Conservation (phyloP, 2,329 filamentous ascomycete genomes). For the Rutstroemia sp. region DNA sequence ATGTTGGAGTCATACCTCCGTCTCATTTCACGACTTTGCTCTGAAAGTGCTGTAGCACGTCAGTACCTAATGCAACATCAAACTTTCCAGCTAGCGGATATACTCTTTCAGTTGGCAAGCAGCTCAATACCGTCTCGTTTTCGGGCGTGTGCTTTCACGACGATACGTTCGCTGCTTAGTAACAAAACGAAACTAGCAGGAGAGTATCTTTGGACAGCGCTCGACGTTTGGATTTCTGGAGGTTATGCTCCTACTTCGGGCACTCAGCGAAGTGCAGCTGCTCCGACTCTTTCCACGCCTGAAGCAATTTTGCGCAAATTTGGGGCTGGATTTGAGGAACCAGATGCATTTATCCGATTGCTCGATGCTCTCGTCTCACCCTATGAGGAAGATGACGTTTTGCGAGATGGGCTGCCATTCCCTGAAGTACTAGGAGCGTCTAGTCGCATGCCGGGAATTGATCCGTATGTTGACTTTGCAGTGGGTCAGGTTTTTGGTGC, state of each 20-base stretch:
- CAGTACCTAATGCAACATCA: slow-evolving; percentile 62
- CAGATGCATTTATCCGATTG: slow-evolving; percentile 74
- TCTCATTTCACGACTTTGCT: slow-evolving; percentile 73
- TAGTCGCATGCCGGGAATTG: slow-evolving; percentile 77
- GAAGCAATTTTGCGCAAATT: slow-evolving; percentile 68
- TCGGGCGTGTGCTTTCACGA: slow-evolving; percentile 75
- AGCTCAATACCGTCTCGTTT: slow-evolving; percentile 70
- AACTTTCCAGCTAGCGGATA: slow-evolving; percentile 61
- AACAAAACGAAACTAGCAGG: slow-evolving; percentile 63
- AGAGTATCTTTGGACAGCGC: slow-evolving; percentile 67
- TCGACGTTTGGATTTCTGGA: slow-evolving; percentile 75
- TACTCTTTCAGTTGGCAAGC: slow-evolving; percentile 72
- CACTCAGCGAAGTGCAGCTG: slow-evolving; percentile 30
- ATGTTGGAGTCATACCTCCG: slow-evolving; percentile 95
- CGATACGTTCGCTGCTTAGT: slow-evolving; percentile 66
- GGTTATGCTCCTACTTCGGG: slow-evolving; percentile 40
- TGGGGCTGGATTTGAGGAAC: slow-evolving; percentile 73
- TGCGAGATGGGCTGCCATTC: slow-evolving; percentile 76
- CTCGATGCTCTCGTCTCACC: slow-evolving; percentile 66
- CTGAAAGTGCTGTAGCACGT: slow-evolving; percentile 65
- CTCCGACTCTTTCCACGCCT: slow-evolving; percentile 34
- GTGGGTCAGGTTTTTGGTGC: slow-evolving; percentile 69
- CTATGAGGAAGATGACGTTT: slow-evolving; percentile 47
- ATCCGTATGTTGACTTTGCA: slow-evolving; percentile 87
- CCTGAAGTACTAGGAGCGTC: slow-evolving; percentile 75